Conservation (phyloP, 805 yeast genomes). For the Ogataea paradorogensis region DNA sequence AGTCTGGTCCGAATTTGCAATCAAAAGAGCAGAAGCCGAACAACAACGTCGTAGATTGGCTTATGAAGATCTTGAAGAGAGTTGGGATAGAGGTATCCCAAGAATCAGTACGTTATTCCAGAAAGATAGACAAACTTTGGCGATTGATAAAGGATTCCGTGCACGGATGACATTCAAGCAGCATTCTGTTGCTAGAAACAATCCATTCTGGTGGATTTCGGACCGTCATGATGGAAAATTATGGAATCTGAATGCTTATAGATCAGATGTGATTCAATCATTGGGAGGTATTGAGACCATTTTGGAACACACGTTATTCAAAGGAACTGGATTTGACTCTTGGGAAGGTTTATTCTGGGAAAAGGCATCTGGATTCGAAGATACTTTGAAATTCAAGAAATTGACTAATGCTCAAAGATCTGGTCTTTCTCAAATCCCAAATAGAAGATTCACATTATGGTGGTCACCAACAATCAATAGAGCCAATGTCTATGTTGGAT, state of each 20-base stretch:
- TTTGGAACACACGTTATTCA: conserved; percentile 89
- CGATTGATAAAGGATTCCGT: conserved; percentile 92
- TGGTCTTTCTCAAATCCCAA: conserved; percentile 96
- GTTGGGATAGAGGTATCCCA: conserved; percentile 97
- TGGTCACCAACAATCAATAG: conserved; percentile 99
- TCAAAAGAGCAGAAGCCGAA: conserved; percentile 81
- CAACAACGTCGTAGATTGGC: conserved; percentile 83
- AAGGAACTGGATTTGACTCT: conserved; percentile 94
- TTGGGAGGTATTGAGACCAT: conserved; percentile 97
- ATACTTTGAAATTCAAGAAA: conserved; percentile 89
- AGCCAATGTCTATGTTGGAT: conserved; percentile 97
- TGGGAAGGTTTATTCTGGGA: conserved; percentile 99
- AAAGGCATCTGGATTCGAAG: conserved; percentile 95
- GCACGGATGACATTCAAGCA: conserved; percentile 75
- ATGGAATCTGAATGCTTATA: conserved; percentile 89
- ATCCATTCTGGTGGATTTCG: conserved; percentile 97
- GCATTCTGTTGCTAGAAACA: conserved; percentile 65
- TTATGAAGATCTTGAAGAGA: conserved; percentile 88
- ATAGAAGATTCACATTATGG: conserved; percentile 95
- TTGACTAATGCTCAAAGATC: conserved; percentile 96
- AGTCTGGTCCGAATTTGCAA: conserved; percentile 97
- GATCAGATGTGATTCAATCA: conserved; percentile 96
- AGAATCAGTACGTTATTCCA: conserved; percentile 93
- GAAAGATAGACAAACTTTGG: conserved; percentile 90
- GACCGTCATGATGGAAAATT: conserved; percentile 91